Percentiles rank a stretch among this genome's conserved stretches.
Evolutionary conservation across 306 rosid genomes (phyloP).

Genomic region (Trifolium fragiferum): DNA sequence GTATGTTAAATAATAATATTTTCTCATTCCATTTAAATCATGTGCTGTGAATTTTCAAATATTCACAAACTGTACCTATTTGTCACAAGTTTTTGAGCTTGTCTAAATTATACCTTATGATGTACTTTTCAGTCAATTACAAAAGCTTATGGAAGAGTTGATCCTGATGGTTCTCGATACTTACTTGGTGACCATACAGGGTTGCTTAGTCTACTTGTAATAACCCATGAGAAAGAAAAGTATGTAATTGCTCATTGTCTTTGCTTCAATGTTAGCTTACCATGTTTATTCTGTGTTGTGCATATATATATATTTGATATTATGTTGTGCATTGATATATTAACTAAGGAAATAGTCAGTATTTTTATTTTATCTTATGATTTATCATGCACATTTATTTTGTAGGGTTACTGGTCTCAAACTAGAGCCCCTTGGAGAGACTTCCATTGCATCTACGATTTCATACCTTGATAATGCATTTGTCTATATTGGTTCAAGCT

Average conservation of each 20-base stretch:
- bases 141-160: constrained; percentile 93
- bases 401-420: constrained; percentile 95
- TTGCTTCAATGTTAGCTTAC: constrained; percentile 20
- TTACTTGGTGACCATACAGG: constrained; percentile 96
- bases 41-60: not conserved
- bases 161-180: constrained; percentile 97
- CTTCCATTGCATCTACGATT: constrained; percentile 92
- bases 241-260: constrained; percentile 44
- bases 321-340: not conserved
- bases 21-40: constrained; percentile 28
- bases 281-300: constrained; percentile 9
- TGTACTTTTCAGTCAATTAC: constrained; percentile 69
- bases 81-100: constrained; percentile 25
- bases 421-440: constrained; percentile 95
- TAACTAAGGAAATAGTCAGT: not conserved
- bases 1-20: constrained; percentile 55
- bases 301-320: too few species aligned
- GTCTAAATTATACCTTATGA: constrained; percentile 36
- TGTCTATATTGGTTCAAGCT: constrained; percentile 92
- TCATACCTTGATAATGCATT: constrained; percentile 95
- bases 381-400: constrained; percentile 34
- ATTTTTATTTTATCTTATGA: constrained; percentile 31
- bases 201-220: constrained; percentile 88
- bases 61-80: not conserved
- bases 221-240: constrained; percentile 96